These are phyloP conservation scores for Kodamaea leandrae DNA, from an alignment of 805 yeast species.

Conservation along the genomic window DNA sequence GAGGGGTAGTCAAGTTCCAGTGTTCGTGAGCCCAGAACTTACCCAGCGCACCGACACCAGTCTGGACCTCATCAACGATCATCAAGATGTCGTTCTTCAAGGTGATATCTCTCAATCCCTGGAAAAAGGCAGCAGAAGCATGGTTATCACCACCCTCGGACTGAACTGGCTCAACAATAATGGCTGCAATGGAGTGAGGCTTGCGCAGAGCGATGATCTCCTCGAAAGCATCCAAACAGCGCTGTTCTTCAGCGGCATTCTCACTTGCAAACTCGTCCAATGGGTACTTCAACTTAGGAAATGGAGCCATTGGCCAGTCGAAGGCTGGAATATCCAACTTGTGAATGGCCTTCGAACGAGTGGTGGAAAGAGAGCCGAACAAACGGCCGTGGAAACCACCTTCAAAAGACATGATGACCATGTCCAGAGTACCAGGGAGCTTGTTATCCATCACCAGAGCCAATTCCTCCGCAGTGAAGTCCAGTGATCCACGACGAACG, in stretches of 20 bases:
- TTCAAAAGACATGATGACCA: slow-evolving; percentile 52
- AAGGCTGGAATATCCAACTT: slow-evolving; percentile 60
- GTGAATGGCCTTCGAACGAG: slow-evolving; percentile 56
- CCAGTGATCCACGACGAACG: slow-evolving; percentile 47
- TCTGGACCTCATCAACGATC: slow-evolving; percentile 73
- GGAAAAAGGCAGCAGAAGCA: slow-evolving; percentile 59
- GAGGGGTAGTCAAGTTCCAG: slow-evolving; percentile 58
- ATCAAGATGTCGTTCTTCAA: slow-evolving; percentile 53
- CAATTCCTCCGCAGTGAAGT: slow-evolving; percentile 47
- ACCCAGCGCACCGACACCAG: slow-evolving; percentile 74
- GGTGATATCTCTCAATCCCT: slow-evolving; percentile 59
- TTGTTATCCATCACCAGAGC: slow-evolving; percentile 48
- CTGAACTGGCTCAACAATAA: slow-evolving; percentile 61
- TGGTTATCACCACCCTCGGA: slow-evolving; percentile 79
- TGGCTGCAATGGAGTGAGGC: slow-evolving; percentile 49
- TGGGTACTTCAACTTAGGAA: slow-evolving; percentile 43
- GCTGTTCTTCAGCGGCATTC: slow-evolving; percentile 47
- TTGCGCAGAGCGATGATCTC: slow-evolving; percentile 31
- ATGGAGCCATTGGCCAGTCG: slow-evolving; percentile 55
- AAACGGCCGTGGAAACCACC: slow-evolving; percentile 57
- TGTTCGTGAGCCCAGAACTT: slow-evolving; percentile 74
- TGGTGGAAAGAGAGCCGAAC: slow-evolving; percentile 54
- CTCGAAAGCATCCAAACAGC: slow-evolving; percentile 47
- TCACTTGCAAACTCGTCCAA: slow-evolving; percentile 34
- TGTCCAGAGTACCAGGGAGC: slow-evolving; percentile 52